These are phyloP conservation scores for Entomophthora muscae DNA, from an alignment of 371 early-diverging fungal genomes.

Conservation along the genomic window DNA sequence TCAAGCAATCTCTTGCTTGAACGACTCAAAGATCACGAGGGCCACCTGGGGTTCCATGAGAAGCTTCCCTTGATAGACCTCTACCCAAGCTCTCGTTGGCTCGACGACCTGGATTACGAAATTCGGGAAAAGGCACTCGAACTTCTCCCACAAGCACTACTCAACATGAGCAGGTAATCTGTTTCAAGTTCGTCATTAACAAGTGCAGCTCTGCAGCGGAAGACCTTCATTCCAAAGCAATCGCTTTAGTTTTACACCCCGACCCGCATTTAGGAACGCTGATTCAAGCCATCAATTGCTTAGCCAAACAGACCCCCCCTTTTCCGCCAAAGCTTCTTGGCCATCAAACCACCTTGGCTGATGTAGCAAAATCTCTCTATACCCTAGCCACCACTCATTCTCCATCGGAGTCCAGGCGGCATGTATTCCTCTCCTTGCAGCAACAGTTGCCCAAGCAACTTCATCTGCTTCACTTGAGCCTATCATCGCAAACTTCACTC, in stretches of 20 bases:
- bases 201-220: neutral
- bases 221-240: neutral
- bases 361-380: neutral
- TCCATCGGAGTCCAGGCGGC: neutral
- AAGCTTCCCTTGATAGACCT: neutral
- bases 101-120: neutral
- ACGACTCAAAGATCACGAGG: neutral
- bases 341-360: neutral
- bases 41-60: neutral
- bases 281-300: neutral
- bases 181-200: neutral
- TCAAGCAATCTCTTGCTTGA: neutral
- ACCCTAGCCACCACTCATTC: neutral
- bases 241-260: neutral
- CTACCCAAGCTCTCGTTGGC: neutral
- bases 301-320: neutral
- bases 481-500: neutral
- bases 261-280: neutral
- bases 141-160: neutral
- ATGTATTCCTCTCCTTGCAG: neutral
- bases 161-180: neutral
- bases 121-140: neutral
- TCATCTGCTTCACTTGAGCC: neutral
- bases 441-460: neutral
- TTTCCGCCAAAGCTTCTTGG: neutral